Evolutionary conservation across 1,139 yeast genomes (phyloP), one percentile per base, ranked within the genome.

Genomic region (Scheffersomyces stambukii): DNA sequence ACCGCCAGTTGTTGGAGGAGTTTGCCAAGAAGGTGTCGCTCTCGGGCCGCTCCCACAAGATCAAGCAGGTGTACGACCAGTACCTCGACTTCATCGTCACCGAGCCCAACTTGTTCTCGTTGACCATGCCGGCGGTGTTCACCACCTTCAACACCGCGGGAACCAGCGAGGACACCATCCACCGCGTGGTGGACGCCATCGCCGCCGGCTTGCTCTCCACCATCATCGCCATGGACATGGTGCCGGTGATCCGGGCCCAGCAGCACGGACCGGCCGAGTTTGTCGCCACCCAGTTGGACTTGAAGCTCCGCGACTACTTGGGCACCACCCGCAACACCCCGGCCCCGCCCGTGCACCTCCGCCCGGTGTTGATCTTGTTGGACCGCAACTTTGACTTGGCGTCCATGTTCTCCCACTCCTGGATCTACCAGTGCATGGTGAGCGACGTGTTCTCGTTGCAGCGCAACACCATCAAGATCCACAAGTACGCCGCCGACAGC

Each of bases 391-490:
- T 91, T 37, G 97, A 93, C 56, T 66, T 93, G 39, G 81, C 91
- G 3, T 81, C 95, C 16, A 89, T 91, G 97, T 80, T 93, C 53
- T 76, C 93, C 2, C 99, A 91, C 56, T 86, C 96, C 5, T 89
- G 98, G 97, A 88, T 94, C 30, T 91, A 91, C 53, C 96, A 91
- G 60, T 88, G 96, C 47, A 80, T 91, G 75, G 94, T 91, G 10
- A 83, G 89, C 47, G 99, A 91, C 53, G 94, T 88, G 8, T 85
- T 93, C 54, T 74, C 75, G 32, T 68, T 91, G 45, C 75, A 79
- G 42, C 73, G 95, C 50, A 89, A 89, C 54, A 75, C 83, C 8
- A 70, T 86, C 25, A 57, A 53, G 28, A 43, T 66, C 17, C 51
- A 54, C 14, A 66, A 70, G 30, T 50, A 47, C 24, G 66, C 64